Conservation (phyloP, 495 filamentous ascomycete species). For the Aspergillus funiculosus region DNA sequence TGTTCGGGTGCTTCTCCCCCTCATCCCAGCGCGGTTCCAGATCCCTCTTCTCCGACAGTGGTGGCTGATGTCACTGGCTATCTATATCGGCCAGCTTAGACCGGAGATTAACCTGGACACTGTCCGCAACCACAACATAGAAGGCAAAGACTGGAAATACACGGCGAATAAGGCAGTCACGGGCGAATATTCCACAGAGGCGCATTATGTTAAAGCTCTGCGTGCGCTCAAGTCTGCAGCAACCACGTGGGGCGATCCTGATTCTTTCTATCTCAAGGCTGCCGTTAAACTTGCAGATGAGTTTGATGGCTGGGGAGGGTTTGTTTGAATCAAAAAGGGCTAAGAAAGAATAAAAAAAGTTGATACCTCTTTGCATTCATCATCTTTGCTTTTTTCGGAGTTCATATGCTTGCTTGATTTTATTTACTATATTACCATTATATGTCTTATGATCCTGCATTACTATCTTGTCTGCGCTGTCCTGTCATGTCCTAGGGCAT, state of each 20-base stretch:
- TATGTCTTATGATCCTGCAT: too few relatives aligned
- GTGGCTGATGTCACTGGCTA: constrained; percentile 75
- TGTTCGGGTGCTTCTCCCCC: constrained; percentile 73
- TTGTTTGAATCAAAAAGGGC: constrained; percentile 31
- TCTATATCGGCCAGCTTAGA: constrained; percentile 70
- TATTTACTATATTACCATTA: too few relatives aligned
- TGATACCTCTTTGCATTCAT: too few relatives aligned
- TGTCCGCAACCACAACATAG: constrained; percentile 54
- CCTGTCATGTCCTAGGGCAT: too few relatives aligned
- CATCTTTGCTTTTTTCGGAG: too few relatives aligned
- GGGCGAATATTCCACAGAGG: constrained; percentile 59
- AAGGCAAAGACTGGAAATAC: constrained; percentile 69
- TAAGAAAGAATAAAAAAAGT: too few relatives aligned
- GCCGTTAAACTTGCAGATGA: constrained; percentile 74
- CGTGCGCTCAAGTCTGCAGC: constrained; percentile 69
- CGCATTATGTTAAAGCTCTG: constrained; percentile 78
- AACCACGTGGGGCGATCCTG: constrained; percentile 77
- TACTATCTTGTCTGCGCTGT: too few relatives aligned
- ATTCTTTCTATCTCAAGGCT: constrained; percentile 68
- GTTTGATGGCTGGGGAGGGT: constrained; percentile 70
- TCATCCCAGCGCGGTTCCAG: constrained; percentile 68
- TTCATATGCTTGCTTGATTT: too few relatives aligned
- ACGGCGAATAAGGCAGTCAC: constrained; percentile 62
- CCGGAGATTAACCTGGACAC: constrained; percentile 62
- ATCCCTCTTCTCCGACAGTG: constrained; percentile 70